Conservation (phyloP, 129 eudicot genomes). For the Escallonia herrerae region DNA sequence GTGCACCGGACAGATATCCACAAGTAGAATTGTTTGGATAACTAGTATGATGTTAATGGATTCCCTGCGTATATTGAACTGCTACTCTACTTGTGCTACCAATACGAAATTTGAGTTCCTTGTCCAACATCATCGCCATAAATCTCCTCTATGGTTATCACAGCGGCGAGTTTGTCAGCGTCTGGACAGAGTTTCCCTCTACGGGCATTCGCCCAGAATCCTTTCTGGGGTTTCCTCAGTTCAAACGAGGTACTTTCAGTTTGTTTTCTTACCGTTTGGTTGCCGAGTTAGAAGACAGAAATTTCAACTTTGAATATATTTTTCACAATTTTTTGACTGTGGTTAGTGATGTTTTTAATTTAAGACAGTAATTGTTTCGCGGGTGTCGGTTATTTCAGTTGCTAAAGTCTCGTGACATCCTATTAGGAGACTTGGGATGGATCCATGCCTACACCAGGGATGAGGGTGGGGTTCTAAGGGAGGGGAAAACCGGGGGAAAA, state of each 20-base stretch:
- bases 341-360: no score
- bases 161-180: conserved; percentile 9
- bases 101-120: conserved; percentile 21
- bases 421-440: not conserved
- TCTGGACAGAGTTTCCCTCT: conserved; percentile 9
- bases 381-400: no score
- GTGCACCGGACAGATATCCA: not conserved
- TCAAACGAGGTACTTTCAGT: conserved; percentile 29
- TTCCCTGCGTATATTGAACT: conserved; percentile 44
- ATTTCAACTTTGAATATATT: not conserved
- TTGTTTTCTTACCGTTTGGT: not conserved
- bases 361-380: no score
- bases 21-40: not conserved
- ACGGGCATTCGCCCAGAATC: conserved; percentile 3
- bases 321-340: not conserved
- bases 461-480: no score
- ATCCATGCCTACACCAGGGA: not conserved
- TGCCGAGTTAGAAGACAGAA: not conserved
- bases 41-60: conserved; percentile 24
- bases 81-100: conserved; percentile 26
- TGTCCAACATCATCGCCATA: conserved; percentile 11
- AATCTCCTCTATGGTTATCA: conserved; percentile 11
- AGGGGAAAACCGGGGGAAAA: no score
- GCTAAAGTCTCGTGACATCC: not conserved
- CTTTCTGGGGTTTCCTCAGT: conserved; percentile 33